Conservation (phyloP, 495 filamentous ascomycete genomes). For the Xylaria intraflava region DNA sequence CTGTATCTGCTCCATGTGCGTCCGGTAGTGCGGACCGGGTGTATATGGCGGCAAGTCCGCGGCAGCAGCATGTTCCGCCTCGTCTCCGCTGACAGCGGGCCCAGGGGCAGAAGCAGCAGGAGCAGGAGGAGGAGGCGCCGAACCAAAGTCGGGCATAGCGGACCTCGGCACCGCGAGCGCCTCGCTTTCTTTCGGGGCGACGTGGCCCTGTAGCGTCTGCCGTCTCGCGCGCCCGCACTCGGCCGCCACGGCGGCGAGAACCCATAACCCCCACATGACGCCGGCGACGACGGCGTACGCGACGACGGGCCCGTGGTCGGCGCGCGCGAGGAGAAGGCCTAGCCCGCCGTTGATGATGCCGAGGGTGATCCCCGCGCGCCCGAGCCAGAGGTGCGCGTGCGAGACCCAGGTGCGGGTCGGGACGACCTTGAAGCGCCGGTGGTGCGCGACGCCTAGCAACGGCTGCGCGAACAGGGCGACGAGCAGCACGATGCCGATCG, state of each 20-base stretch:
- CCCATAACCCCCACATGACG: conserved; percentile 32
- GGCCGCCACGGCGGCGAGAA: conserved; percentile 17
- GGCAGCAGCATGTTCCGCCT: too few species aligned
- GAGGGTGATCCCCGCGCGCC: conserved; percentile 52
- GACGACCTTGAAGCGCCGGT: conserved; percentile 45
- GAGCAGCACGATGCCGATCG: conserved; percentile 56
- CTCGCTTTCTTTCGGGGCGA: neutral
- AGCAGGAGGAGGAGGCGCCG: neutral
- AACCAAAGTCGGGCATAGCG: neutral
- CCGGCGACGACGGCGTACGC: conserved; percentile 30
- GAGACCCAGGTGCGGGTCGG: conserved; percentile 44
- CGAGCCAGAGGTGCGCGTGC: conserved; percentile 59
- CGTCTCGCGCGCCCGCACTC: conserved; percentile 6
- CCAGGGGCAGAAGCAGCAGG: too few species aligned
- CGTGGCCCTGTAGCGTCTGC: conserved; percentile 8
- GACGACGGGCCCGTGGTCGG: conserved; percentile 19
- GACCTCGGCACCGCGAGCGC: neutral
- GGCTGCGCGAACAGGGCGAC: conserved; percentile 53
- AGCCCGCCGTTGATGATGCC: conserved; percentile 65
- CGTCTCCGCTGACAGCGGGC: too few species aligned
- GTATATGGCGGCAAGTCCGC: conserved; percentile 3
- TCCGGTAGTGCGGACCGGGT: conserved; percentile 2
- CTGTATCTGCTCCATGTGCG: neutral
- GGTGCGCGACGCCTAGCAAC: conserved; percentile 55
- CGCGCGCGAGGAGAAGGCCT: conserved; percentile 47